phyloP scores from a whole-genome alignment of 306 rosid genomes.

The Sophora flavescens region DNA sequence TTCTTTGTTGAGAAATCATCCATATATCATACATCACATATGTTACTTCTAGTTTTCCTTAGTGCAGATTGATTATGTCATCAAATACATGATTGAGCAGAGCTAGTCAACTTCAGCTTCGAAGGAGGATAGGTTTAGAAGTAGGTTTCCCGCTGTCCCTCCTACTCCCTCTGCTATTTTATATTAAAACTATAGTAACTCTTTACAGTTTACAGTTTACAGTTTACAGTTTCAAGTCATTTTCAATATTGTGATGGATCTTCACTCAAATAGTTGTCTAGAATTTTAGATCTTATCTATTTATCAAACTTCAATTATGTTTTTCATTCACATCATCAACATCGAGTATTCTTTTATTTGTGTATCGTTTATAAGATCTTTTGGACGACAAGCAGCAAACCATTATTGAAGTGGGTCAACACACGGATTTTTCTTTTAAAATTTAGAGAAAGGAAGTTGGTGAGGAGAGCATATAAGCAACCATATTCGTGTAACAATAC shows the following conservation, averaged over 20 bases:
- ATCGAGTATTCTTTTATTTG: slow-evolving; percentile 2
- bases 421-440: background rate
- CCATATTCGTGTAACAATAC: slow-evolving; percentile 18
- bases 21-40: slow-evolving; percentile 10
- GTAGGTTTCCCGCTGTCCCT: slow-evolving; percentile 7
- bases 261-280: slow-evolving; percentile 6
- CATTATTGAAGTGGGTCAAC: slow-evolving; percentile 9
- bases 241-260: slow-evolving; percentile 25
- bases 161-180: background rate
- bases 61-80: background rate
- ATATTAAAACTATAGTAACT: background rate
- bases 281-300: slow-evolving; percentile 7
- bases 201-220: background rate
- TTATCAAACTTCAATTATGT: slow-evolving; percentile 2
- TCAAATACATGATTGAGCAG: slow-evolving; percentile 20
- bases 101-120: slow-evolving; percentile 30
- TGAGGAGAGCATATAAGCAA: background rate
- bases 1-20: slow-evolving; percentile 11
- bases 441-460: background rate
- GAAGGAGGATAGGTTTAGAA: background rate
- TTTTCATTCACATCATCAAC: background rate
- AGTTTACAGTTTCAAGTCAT: slow-evolving; percentile 9
- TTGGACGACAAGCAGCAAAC: slow-evolving; percentile 6
- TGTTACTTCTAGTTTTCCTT: background rate
- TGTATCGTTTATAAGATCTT: slow-evolving; percentile 14